phyloP scores from a whole-genome alignment of 179 eudicot genomes.

The Spinacia oleracea region DNA sequence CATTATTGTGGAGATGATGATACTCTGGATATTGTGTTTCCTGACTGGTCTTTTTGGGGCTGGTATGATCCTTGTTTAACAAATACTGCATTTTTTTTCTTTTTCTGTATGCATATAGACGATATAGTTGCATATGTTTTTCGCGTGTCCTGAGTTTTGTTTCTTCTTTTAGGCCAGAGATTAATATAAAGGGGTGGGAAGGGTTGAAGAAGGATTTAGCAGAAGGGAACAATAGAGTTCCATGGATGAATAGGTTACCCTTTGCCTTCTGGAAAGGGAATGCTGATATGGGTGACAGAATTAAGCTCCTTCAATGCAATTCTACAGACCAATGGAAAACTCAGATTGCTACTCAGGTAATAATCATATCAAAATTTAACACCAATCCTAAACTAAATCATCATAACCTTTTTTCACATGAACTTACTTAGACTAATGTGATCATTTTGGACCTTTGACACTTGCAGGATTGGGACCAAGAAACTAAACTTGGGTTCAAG shows the following conservation, averaged over 20 bases:
- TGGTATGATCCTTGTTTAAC: constrained; percentile 40
- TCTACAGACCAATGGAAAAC: constrained; percentile 45
- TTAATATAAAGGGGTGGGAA: constrained; percentile 65
- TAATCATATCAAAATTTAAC: neutral
- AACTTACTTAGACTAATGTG: neutral
- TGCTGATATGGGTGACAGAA: constrained; percentile 40
- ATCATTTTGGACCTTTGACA: neutral
- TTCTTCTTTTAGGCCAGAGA: constrained; percentile 53
- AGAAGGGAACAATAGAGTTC: constrained; percentile 44
- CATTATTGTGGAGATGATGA: constrained; percentile 60
- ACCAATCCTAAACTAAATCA: neutral
- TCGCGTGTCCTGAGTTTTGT: neutral
- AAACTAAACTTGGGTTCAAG: constrained; percentile 49
- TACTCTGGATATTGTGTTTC: constrained; percentile 60
- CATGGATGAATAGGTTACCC: constrained; percentile 54
- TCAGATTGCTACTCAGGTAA: constrained; percentile 42
- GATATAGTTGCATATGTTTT: neutral
- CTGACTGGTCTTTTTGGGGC: constrained; percentile 88
- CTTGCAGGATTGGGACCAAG: constrained; percentile 53
- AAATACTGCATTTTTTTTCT: neutral
- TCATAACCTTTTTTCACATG: neutral
- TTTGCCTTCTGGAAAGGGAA: constrained; percentile 75
- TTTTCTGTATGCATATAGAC: neutral
- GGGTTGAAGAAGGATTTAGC: constrained; percentile 44
- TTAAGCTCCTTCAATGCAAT: constrained; percentile 49